Evolutionary conservation across 306 rosid species (phyloP).

Genomic region (Vicia sativa): DNA sequence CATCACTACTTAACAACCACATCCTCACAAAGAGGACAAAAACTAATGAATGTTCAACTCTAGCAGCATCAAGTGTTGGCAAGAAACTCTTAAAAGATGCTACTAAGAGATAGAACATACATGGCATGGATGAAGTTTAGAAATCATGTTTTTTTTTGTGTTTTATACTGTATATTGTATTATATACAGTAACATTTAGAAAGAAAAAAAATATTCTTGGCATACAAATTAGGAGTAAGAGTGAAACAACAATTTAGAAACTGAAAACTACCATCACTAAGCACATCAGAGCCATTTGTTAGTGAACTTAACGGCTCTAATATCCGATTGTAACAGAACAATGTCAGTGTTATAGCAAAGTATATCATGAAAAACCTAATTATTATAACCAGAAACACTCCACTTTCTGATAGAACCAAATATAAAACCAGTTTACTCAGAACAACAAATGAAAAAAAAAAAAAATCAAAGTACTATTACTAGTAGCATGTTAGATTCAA

Average conservation of each 20-base stretch:
- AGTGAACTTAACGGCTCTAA: not conserved
- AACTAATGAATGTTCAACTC: slow-evolving; percentile 3
- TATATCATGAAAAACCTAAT: slow-evolving; percentile 23
- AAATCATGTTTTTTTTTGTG: not conserved
- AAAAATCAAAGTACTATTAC: not conserved
- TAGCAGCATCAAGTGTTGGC: not conserved
- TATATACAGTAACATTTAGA: not conserved
- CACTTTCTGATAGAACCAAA: not conserved
- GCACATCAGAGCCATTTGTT: not conserved
- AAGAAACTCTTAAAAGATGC: slow-evolving; percentile 7
- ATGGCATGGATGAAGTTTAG: not conserved
- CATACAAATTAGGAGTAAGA: slow-evolving; percentile 14
- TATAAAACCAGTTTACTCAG: slow-evolving; percentile 18
- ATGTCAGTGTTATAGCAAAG: not conserved
- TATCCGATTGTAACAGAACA: not conserved
- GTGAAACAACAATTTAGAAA: slow-evolving; percentile 8
- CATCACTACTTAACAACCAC: not conserved
- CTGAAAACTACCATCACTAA: slow-evolving; percentile 10
- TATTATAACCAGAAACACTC: slow-evolving; percentile 6
- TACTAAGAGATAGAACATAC: not conserved
- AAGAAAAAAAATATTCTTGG: not conserved
- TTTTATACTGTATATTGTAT: not conserved
- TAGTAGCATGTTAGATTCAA: not conserved
- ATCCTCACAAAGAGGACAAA: not conserved
- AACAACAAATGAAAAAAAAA: not conserved